Conservation (phyloP, 345 rosid genomes). For the Gossypium sturtianum region DNA sequence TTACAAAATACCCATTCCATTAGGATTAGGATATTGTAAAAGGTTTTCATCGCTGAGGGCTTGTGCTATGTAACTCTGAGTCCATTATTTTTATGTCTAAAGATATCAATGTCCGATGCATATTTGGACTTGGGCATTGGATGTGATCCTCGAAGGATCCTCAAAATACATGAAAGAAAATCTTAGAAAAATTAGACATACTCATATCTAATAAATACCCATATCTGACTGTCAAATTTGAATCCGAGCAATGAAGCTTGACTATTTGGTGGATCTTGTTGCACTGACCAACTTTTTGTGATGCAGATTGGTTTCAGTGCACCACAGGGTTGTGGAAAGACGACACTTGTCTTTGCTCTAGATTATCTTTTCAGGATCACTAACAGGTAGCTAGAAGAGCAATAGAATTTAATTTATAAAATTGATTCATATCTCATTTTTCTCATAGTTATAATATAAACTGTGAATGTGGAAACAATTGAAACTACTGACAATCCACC, state of each 20-base stretch:
- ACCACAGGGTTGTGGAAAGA: constrained; percentile 99
- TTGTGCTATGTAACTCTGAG: not conserved
- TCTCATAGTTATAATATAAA: not conserved
- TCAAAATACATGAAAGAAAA: not conserved
- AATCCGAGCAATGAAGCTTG: not conserved
- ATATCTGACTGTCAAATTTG: not conserved
- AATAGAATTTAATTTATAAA: constrained; percentile 6
- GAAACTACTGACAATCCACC: constrained; percentile 1
- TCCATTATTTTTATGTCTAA: not conserved
- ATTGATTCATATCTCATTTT: constrained; percentile 3
- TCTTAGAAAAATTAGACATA: not conserved
- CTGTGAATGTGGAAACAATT: not conserved
- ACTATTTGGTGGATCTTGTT: constrained; percentile 5
- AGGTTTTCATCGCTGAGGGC: not conserved
- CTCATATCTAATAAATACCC: not conserved
- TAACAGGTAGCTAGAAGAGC: constrained; percentile 50
- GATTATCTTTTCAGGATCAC: constrained; percentile 69
- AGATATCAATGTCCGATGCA: not conserved
- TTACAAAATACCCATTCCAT: not conserved
- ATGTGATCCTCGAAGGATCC: not conserved
- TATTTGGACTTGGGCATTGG: not conserved
- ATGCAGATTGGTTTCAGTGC: constrained; percentile 94
- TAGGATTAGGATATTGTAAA: not conserved
- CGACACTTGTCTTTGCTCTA: constrained; percentile 95
- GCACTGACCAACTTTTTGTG: constrained; percentile 4